phyloP scores from a whole-genome alignment of 2,329 filamentous ascomycete species.

The Fusarium guadeloupense region DNA sequence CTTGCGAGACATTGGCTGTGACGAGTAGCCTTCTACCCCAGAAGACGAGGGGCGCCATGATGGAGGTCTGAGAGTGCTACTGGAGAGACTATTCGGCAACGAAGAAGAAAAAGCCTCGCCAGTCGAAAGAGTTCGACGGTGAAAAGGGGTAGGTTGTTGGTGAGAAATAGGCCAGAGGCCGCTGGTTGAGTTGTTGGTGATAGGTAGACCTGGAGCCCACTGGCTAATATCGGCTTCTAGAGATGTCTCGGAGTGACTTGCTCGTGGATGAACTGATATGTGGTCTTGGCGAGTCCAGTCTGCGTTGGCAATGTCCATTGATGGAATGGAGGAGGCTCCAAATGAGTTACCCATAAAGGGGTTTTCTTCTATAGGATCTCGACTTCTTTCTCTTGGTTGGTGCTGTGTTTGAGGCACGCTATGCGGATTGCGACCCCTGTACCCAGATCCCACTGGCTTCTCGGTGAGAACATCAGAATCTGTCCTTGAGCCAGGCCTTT shows the following conservation, averaged over 20 bases:
- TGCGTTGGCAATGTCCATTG: conserved; percentile 16
- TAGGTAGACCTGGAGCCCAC: conserved; percentile 26
- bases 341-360: conserved; percentile 24
- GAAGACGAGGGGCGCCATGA: conserved; percentile 18
- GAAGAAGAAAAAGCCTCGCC: conserved; percentile 22
- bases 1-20: conserved; percentile 34
- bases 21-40: conserved; percentile 27
- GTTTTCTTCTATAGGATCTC: conserved; percentile 21
- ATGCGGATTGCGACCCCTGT: not conserved
- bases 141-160: not conserved
- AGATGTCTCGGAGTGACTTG: conserved; percentile 23
- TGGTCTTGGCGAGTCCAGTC: conserved; percentile 20
- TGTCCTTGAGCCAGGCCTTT: no score
- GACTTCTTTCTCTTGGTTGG: conserved; percentile 2
- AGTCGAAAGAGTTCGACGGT: conserved; percentile 16
- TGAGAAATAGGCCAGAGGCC: conserved; percentile 9
- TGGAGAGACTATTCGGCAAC: conserved; percentile 25
- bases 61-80: conserved; percentile 26
- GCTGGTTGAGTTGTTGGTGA: conserved; percentile 27
- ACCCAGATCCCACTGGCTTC: not conserved
- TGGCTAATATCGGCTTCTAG: conserved; percentile 24
- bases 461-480: no score
- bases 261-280: not conserved
- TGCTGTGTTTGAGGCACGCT: not conserved
- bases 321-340: conserved; percentile 13